phyloP scores from a whole-genome alignment of 441 rosid genomes.

The Hura crepitans region DNA sequence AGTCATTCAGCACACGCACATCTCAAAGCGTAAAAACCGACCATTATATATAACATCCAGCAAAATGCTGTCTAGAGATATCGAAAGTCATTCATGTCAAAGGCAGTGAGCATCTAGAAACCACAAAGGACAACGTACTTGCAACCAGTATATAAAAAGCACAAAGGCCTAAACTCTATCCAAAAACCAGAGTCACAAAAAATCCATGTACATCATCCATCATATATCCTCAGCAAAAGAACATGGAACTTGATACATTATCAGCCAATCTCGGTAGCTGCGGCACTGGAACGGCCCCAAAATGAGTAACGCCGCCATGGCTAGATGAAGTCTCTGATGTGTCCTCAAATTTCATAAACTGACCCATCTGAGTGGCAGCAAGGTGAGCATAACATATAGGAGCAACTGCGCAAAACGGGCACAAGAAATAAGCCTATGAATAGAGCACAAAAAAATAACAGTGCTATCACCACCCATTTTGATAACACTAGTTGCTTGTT shows the following conservation, averaged over 20 bases:
- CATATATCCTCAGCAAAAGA: constrained; percentile 46
- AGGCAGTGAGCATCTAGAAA: too few relatives aligned
- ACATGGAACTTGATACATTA: constrained; percentile 60
- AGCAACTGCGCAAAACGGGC: constrained; percentile 42
- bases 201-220: neutral
- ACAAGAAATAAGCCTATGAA: neutral
- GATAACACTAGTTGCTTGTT: too few relatives aligned
- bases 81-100: too few relatives aligned
- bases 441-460: too few relatives aligned
- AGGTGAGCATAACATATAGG: constrained; percentile 81
- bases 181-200: neutral
- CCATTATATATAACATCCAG: too few relatives aligned
- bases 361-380: constrained; percentile 71
- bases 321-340: constrained; percentile 63
- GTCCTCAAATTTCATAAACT: constrained; percentile 72
- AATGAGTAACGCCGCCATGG: constrained; percentile 58
- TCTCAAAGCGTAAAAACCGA: too few relatives aligned
- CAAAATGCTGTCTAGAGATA: too few relatives aligned
- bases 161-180: neutral
- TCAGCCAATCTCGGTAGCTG: constrained; percentile 63
- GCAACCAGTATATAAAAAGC: too few relatives aligned
- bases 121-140: too few relatives aligned
- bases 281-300: constrained; percentile 49
- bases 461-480: too few relatives aligned
- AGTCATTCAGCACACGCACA: too few relatives aligned